phyloP scores from a whole-genome alignment of 2,329 filamentous ascomycete species.

The Ceratocystis cacaofunesta region DNA sequence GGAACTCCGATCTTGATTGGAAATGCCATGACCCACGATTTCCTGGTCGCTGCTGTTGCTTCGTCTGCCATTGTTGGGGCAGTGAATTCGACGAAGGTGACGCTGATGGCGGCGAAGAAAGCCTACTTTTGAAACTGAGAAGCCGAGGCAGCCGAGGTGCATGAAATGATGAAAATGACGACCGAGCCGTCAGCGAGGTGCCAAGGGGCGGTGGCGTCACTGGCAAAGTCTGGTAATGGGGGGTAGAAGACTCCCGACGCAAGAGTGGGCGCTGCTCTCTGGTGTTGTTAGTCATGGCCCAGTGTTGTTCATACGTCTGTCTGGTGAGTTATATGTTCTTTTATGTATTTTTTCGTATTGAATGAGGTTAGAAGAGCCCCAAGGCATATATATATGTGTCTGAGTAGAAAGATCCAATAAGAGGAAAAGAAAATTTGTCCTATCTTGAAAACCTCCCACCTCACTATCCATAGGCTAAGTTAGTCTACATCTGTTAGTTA shows the following conservation, averaged over 20 bases:
- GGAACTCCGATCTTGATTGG: background rate
- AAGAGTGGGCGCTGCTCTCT: slow-evolving; percentile 9
- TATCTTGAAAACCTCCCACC: background rate
- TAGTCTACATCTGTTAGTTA: background rate
- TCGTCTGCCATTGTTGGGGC: background rate
- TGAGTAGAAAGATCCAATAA: too few relatives aligned
- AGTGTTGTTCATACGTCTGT: background rate
- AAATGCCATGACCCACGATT: background rate
- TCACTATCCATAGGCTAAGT: background rate
- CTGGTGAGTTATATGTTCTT: background rate
- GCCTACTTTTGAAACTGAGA: background rate
- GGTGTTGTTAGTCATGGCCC: background rate
- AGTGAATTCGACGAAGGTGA: background rate
- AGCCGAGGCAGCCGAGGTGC: slow-evolving; percentile 5
- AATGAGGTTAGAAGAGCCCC: too few relatives aligned
- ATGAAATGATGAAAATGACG: slow-evolving; percentile 7
- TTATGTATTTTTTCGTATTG: too few relatives aligned
- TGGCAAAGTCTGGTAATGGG: slow-evolving; percentile 16
- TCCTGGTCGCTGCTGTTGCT: background rate
- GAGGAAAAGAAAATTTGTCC: background rate
- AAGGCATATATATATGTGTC: too few relatives aligned
- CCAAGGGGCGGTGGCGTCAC: slow-evolving; percentile 9
- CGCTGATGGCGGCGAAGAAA: background rate
- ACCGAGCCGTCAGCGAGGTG: background rate
- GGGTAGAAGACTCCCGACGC: slow-evolving; percentile 9